Base-by-base conservation (phyloP, 208 protist genomes). In the Jaenimonas drosophilae region DNA sequence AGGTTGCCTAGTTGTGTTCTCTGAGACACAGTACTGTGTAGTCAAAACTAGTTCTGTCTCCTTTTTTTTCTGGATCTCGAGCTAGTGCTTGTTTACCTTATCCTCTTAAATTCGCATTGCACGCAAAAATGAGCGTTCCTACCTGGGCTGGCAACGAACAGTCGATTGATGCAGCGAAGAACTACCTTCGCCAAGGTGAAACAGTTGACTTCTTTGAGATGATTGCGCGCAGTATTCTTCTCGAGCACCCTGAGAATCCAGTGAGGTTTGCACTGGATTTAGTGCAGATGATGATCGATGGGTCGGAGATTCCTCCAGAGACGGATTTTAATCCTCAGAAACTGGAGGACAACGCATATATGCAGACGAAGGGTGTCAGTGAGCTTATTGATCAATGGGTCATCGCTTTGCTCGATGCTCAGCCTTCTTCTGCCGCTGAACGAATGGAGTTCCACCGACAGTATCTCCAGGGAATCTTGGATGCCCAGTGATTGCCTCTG, bases 151-250 rank as follows among this genome's bases (percentile, higher is more conserved):
- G 59, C 56, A 64, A 72, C 45, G 88, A 91, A 54, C 59, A 77
- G 54, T 71, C 81, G 7, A 84, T 95, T 41, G 78, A 92, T 14
- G 71, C 67, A 19, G 88, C 88, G 9, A 95, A 89, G 60, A 64
- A 52, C 43, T 95, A 92, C 56, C 68, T 95, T 17, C 73, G 88
- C 20, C 50, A 85, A 30, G 81, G 80, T 12, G 62, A 72, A 51
- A 73, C 69, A 1, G 77, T 92, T 4, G 88, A 92, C 53, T 95
- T 95, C 41, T 95, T 89, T 48, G 88, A 95, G 59, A 48, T 82
- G 48, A 70, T 95, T n/a, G 61, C 80, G 7, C 77, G 83, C 34
- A 61, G 49, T 41, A 70, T 95, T 37, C 62, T 95, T 17, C 49
- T 60, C 20, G 57, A 74, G 1, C 72, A 89, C 54, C 88, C 88